Evolutionary conservation across 2,329 filamentous ascomycete genomes (phyloP).

Genomic region (Colletotrichum paranaense): DNA sequence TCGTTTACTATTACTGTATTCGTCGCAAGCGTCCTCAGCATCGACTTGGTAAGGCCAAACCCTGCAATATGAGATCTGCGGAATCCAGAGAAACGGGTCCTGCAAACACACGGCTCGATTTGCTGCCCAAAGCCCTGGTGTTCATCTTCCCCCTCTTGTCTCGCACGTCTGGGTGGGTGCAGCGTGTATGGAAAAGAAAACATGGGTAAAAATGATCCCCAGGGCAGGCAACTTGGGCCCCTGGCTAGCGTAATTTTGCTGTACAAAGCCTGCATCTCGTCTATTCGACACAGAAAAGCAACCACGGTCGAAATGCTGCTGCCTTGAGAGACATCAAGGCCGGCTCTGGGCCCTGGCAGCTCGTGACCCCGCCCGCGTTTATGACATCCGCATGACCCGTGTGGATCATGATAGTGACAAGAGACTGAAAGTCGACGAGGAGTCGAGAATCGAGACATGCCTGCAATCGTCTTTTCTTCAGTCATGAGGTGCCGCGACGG

Average conservation of each 20-base stretch:
- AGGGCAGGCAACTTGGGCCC: not conserved
- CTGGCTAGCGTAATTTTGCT: conserved; percentile 6
- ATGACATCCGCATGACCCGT: conserved; percentile 10
- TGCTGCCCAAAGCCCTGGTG: conserved; percentile 22
- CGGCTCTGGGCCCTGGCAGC: not conserved
- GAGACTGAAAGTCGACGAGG: not conserved
- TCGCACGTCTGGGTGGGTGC: not conserved
- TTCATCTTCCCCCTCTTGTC: conserved; percentile 1
- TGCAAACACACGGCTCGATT: conserved; percentile 10
- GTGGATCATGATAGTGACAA: not conserved
- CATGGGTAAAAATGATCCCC: not conserved
- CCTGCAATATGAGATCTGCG: conserved; percentile 35
- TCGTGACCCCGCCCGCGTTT: conserved; percentile 6
- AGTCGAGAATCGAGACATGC: not conserved
- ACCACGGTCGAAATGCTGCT: conserved; percentile 15
- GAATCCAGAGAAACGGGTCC: conserved; percentile 34
- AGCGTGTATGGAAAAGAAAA: not conserved
- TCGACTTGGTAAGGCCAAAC: conserved; percentile 11
- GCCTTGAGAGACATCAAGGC: conserved; percentile 2
- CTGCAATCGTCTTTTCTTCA: not conserved
- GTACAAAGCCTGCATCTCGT: conserved; percentile 11
- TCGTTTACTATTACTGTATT: conserved; percentile 37
- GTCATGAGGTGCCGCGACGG: conserved; percentile 2
- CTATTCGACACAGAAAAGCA: conserved; percentile 27
- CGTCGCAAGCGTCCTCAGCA: conserved; percentile 18